A percentile compares a stretch with the other conserved stretches of the same genome.
phyloP scores from a whole-genome alignment of 2,329 filamentous ascomycete species.

The Arthrobotrys sphaeroides region DNA sequence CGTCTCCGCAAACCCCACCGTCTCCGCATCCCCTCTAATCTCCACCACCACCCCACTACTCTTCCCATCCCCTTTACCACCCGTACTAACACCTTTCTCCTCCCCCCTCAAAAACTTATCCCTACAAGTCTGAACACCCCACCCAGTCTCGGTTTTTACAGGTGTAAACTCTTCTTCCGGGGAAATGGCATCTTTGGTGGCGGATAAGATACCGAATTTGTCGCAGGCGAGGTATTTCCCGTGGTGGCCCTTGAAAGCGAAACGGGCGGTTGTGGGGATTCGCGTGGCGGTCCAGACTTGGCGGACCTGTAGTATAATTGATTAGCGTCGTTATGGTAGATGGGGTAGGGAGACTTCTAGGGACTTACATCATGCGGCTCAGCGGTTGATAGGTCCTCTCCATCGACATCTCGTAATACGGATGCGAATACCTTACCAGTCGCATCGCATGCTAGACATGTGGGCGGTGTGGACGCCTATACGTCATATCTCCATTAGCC shows the following conservation, averaged over 20 bases:
- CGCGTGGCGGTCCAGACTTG: conserved; percentile 93
- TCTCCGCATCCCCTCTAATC: conserved; percentile 57
- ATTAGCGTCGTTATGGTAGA: background rate
- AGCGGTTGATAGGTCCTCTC: conserved; percentile 80
- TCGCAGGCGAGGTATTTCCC: conserved; percentile 89
- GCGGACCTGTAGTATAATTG: conserved; percentile 43
- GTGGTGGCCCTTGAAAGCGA: conserved; percentile 89
- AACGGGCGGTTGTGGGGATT: conserved; percentile 80
- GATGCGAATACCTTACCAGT: conserved; percentile 86
- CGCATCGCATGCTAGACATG: conserved; percentile 83
- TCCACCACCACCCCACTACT: conserved; percentile 56
- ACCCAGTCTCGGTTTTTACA: conserved; percentile 55
- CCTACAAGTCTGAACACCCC: conserved; percentile 69
- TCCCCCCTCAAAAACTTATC: conserved; percentile 75
- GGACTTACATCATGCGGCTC: conserved; percentile 87
- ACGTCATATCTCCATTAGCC: conserved; percentile 59
- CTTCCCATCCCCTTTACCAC: conserved; percentile 63
- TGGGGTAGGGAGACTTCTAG: background rate
- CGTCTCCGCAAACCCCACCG: conserved; percentile 57
- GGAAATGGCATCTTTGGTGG: conserved; percentile 81
- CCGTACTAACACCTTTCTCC: conserved; percentile 61
- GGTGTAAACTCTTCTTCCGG: conserved; percentile 70
- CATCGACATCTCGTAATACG: conserved; percentile 85
- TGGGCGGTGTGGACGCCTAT: conserved; percentile 71
- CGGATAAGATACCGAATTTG: conserved; percentile 79